A percentile compares a stretch with the other conserved stretches of the same genome.
These are phyloP conservation scores for Elsinoe perseae DNA, from an alignment of 2,329 filamentous ascomycete species.

Conservation along the genomic window DNA sequence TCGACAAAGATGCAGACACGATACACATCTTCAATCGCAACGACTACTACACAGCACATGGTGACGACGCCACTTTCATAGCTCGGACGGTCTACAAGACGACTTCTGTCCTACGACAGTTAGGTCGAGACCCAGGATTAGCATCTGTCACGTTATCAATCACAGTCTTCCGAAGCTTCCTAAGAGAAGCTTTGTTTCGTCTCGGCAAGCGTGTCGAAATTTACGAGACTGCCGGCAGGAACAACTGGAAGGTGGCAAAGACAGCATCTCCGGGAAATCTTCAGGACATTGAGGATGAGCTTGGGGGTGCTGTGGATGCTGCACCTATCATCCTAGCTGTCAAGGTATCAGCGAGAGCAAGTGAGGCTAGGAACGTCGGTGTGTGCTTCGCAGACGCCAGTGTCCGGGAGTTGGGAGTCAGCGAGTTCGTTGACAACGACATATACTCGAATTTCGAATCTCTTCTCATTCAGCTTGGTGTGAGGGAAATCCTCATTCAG, in stretches of 20 bases:
- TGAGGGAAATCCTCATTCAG: slow-evolving; percentile 87
- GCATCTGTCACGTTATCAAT: slow-evolving; percentile 92
- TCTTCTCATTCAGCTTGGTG: slow-evolving; percentile 88
- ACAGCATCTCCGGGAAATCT: slow-evolving; percentile 84
- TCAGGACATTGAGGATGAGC: slow-evolving; percentile 92
- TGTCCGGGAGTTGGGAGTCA: slow-evolving; percentile 88
- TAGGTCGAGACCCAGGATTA: slow-evolving; percentile 77
- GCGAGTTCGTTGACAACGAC: slow-evolving; percentile 98
- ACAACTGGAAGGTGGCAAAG: slow-evolving; percentile 87
- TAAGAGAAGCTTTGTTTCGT: slow-evolving; percentile 87
- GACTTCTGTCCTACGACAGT: slow-evolving; percentile 83
- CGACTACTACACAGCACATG: slow-evolving; percentile 94
- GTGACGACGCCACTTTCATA: slow-evolving; percentile 75
- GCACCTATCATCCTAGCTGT: slow-evolving; percentile 93
- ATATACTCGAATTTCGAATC: slow-evolving; percentile 97
- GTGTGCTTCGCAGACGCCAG: slow-evolving; percentile 98
- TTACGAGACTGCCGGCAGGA: slow-evolving; percentile 69
- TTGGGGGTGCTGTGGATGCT: slow-evolving; percentile 76
- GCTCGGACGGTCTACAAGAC: slow-evolving; percentile 88
- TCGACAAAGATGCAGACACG: slow-evolving; percentile 62
- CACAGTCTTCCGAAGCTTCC: slow-evolving; percentile 91
- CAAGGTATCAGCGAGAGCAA: slow-evolving; percentile 81
- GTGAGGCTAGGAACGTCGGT: slow-evolving; percentile 76
- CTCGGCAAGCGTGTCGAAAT: slow-evolving; percentile 88
- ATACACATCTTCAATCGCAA: slow-evolving; percentile 88